These are phyloP conservation scores for Triticum turgidum DNA, from an alignment of 176 grass and related monocot species.

Conservation along the genomic window DNA sequence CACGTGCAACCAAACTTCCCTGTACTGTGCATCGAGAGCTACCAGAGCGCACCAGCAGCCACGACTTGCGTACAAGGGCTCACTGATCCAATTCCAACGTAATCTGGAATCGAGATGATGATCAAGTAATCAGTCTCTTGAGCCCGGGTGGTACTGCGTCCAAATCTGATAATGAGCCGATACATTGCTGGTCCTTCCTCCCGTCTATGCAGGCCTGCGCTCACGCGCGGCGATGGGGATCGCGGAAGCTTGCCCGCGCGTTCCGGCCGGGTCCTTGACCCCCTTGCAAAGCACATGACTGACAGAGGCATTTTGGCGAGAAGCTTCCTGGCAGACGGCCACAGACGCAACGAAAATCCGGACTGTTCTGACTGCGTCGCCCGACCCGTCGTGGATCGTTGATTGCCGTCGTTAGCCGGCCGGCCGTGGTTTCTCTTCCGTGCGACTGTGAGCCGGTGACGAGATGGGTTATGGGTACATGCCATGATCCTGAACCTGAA, in stretches of 20 bases:
- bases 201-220: not conserved
- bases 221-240: not conserved
- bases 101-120: not conserved
- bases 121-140: not conserved
- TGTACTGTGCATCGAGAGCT: not conserved
- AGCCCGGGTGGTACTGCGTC: not conserved
- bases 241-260: not conserved
- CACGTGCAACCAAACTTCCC: conserved; percentile 8
- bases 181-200: not conserved
- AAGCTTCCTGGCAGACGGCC: not conserved
- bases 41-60: not conserved
- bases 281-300: not conserved
- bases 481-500: too few relatives aligned
- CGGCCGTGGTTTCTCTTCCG: not conserved
- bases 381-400: not conserved
- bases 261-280: not conserved
- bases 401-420: not conserved
- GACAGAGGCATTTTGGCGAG: not conserved
- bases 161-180: not conserved
- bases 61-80: not conserved
- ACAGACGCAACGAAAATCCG: not conserved
- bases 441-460: not conserved
- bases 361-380: not conserved
- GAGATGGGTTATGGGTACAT: not conserved
- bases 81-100: not conserved